A percentile compares a stretch with the other conserved stretches of the same genome.
Evolutionary conservation across 352 stramenopile species (phyloP).

Genomic region (Pythium volutum): DNA sequence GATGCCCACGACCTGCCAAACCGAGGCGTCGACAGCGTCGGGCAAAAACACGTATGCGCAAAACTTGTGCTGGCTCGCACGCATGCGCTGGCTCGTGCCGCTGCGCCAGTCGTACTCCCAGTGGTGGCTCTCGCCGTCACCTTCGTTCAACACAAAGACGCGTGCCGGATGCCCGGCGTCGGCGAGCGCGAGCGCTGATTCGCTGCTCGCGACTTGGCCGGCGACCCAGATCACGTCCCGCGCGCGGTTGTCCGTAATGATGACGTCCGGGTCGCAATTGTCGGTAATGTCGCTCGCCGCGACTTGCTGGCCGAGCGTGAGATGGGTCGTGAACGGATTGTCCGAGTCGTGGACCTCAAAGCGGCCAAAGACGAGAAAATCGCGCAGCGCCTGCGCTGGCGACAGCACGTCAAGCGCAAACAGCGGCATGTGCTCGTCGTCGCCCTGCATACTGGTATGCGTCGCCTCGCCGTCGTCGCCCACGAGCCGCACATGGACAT

Average conservation of each 20-base stretch:
- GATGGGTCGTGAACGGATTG: conserved; percentile 9
- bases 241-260: conserved; percentile 21
- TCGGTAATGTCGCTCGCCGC: conserved; percentile 12
- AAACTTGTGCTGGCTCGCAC: conserved; percentile 38
- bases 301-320: conserved; percentile 25
- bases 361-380: conserved; percentile 31
- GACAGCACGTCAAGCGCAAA: conserved; percentile 15
- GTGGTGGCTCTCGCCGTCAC: conserved; percentile 36
- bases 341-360: conserved; percentile 36
- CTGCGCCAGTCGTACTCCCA: conserved; percentile 64
- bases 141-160: conserved; percentile 23
- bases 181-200: conserved; percentile 1
- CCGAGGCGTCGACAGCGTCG: background rate
- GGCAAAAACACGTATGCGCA: conserved; percentile 37
- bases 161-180: conserved; percentile 3
- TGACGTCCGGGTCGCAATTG: conserved; percentile 17
- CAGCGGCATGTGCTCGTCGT: conserved; percentile 19
- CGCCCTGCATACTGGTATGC: background rate
- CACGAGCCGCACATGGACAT: conserved; percentile 27
- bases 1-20: conserved; percentile 32
- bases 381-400: background rate
- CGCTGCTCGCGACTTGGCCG: conserved; percentile 7
- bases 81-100: conserved; percentile 45
- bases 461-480: background rate
- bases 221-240: conserved; percentile 26